Evolutionary conservation across 139 green algal species (phyloP).

Genomic region (Medakamo hakoo): DNA sequence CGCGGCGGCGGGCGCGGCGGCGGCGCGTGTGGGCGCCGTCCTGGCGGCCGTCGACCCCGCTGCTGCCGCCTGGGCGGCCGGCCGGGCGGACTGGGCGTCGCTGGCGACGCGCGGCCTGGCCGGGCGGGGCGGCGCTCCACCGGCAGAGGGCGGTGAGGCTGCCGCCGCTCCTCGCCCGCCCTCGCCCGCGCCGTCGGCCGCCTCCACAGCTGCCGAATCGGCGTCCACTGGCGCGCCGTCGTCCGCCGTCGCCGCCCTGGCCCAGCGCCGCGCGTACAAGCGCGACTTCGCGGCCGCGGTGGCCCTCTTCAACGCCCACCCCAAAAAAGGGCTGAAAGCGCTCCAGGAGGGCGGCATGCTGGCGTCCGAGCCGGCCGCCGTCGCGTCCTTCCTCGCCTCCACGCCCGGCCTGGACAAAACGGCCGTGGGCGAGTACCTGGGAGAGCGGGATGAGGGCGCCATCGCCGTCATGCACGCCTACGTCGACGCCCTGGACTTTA

Average conservation of each 20-base stretch:
- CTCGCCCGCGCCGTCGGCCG: background rate
- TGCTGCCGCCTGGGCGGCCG: background rate
- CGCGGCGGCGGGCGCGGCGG: too few relatives aligned
- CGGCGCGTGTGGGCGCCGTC: too few relatives aligned
- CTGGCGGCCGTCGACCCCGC: too few relatives aligned
- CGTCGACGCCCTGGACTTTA: conserved; percentile 88
- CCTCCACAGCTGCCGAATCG: too few relatives aligned
- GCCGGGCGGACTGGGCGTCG: background rate
- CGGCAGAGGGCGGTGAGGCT: background rate
- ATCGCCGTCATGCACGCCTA: conserved; percentile 96
- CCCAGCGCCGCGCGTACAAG: conserved; percentile 34
- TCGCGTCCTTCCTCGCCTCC: conserved; percentile 30
- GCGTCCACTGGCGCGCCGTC: too few relatives aligned
- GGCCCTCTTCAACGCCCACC: conserved; percentile 92
- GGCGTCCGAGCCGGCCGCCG: conserved; percentile 22
- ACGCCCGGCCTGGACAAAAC: conserved; percentile 77
- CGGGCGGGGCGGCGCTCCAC: too few relatives aligned
- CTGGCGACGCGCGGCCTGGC: too few relatives aligned
- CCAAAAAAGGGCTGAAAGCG: conserved; percentile 77
- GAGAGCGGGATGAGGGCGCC: conserved; percentile 75
- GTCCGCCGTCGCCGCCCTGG: background rate
- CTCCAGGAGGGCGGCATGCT: conserved; percentile 71
- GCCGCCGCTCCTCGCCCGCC: background rate
- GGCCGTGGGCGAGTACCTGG: conserved; percentile 89
- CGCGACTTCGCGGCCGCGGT: conserved; percentile 63